phyloP scores from a whole-genome alignment of 2,329 filamentous ascomycete genomes.

The Monosporascus sp. region DNA sequence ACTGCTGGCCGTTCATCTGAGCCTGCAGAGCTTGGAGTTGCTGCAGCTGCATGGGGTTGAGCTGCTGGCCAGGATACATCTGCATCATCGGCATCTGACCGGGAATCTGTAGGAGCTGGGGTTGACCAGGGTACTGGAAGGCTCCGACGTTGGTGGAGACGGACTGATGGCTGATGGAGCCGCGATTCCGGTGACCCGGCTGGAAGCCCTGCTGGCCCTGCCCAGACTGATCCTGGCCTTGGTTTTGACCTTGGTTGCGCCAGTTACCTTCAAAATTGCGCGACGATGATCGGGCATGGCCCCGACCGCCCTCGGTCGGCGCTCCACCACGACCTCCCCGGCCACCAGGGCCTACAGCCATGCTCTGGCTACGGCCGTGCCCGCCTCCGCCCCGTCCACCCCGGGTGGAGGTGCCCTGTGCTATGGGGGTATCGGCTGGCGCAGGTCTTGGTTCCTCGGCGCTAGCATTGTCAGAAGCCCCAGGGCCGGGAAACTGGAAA shows the following conservation, averaged over 20 bases:
- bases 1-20: conserved; percentile 71
- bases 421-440: conserved; percentile 33
- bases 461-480: conserved; percentile 54
- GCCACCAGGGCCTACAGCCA: conserved; percentile 71
- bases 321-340: conserved; percentile 60
- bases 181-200: conserved; percentile 81
- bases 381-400: conserved; percentile 50
- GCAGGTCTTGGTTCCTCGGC: conserved; percentile 53
- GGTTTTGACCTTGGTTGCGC: conserved; percentile 70
- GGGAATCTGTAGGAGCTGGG: conserved; percentile 80
- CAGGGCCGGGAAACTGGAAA: conserved; percentile 88
- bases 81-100: conserved; percentile 81
- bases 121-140: conserved; percentile 86
- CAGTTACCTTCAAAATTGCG: conserved; percentile 98
- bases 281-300: conserved; percentile 77
- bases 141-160: conserved; percentile 74
- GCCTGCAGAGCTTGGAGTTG: conserved; percentile 91
- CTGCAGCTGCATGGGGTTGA: conserved; percentile 81
- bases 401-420: conserved; percentile 39
- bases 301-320: conserved; percentile 49
- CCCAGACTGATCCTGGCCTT: conserved; percentile 57
- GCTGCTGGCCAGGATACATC: conserved; percentile 77
- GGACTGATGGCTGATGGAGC: conserved; percentile 73
- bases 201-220: conserved; percentile 70
- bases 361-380: conserved; percentile 81